These are phyloP conservation scores for Yamadazyma philogaea DNA, from an alignment of 805 yeast species.

Conservation along the genomic window DNA sequence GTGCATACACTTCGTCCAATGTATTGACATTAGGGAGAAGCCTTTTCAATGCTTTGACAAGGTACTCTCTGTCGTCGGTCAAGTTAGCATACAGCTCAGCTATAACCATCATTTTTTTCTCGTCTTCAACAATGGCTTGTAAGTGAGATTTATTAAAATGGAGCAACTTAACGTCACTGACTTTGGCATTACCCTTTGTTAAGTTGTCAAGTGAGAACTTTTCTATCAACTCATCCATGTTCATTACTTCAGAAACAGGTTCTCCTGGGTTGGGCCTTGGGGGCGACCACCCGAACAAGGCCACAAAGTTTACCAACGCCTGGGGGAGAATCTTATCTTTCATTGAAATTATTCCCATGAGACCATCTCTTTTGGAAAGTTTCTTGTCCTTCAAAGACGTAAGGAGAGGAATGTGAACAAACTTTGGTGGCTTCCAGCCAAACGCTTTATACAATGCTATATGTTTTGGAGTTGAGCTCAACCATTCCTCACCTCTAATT, in stretches of 20 bases:
- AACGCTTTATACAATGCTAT: constrained; percentile 81
- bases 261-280: constrained; percentile 49
- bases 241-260: constrained; percentile 50
- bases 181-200: constrained; percentile 93
- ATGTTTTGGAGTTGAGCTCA: constrained; percentile 94
- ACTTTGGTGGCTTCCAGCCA: constrained; percentile 80
- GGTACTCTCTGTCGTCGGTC: constrained; percentile 17
- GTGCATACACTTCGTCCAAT: constrained; percentile 50
- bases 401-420: constrained; percentile 85
- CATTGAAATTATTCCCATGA: constrained; percentile 63
- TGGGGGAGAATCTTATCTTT: constrained; percentile 66
- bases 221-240: constrained; percentile 48
- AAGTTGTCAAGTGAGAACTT: constrained; percentile 65
- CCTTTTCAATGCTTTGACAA: constrained; percentile 37
- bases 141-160: constrained; percentile 73
- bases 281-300: constrained; percentile 94
- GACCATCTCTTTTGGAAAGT: constrained; percentile 82
- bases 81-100: background rate
- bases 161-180: constrained; percentile 69
- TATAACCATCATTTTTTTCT: constrained; percentile 22
- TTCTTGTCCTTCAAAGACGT: constrained; percentile 74
- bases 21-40: constrained; percentile 52
- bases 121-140: constrained; percentile 14
- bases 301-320: constrained; percentile 82
- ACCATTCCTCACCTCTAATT: constrained; percentile 97